A percentile compares a stretch with the other conserved stretches of the same genome.
phyloP scores from a whole-genome alignment of 2,329 filamentous ascomycete species.

The Aspergillus jensenii region DNA sequence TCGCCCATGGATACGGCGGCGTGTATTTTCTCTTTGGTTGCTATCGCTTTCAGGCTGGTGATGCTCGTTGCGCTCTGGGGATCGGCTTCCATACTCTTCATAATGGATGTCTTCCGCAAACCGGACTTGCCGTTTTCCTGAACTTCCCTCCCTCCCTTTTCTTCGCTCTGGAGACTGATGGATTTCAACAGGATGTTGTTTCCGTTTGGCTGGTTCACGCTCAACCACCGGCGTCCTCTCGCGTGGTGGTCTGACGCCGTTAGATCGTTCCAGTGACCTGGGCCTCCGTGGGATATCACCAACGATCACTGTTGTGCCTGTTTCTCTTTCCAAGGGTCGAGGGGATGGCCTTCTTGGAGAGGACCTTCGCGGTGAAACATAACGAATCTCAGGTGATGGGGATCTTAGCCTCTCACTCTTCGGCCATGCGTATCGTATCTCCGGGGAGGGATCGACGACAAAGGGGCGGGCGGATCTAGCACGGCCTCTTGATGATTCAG shows the following conservation, averaged over 20 bases:
- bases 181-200: conserved; percentile 11
- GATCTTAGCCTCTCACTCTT: neutral
- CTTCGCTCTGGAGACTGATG: conserved; percentile 13
- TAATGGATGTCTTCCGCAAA: conserved; percentile 19
- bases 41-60: neutral
- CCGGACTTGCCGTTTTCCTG: conserved; percentile 16
- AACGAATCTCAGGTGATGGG: conserved; percentile 7
- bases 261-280: conserved; percentile 1
- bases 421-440: conserved; percentile 1
- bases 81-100: conserved; percentile 9
- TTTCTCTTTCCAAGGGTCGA: neutral
- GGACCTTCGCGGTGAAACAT: conserved; percentile 5
- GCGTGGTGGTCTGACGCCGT: conserved; percentile 13
- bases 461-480: conserved; percentile 12
- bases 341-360: neutral
- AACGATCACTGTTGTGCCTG: neutral
- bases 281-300: neutral
- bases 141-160: conserved; percentile 4
- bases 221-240: conserved; percentile 21
- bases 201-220: conserved; percentile 15
- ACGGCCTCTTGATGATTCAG: conserved; percentile 6
- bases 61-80: neutral
- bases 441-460: conserved; percentile 14
- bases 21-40: neutral
- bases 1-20: neutral